A percentile compares a stretch with the other conserved stretches of the same genome.
Evolutionary conservation across 306 rosid species (phyloP).

Genomic region (Cajanus cajan): DNA sequence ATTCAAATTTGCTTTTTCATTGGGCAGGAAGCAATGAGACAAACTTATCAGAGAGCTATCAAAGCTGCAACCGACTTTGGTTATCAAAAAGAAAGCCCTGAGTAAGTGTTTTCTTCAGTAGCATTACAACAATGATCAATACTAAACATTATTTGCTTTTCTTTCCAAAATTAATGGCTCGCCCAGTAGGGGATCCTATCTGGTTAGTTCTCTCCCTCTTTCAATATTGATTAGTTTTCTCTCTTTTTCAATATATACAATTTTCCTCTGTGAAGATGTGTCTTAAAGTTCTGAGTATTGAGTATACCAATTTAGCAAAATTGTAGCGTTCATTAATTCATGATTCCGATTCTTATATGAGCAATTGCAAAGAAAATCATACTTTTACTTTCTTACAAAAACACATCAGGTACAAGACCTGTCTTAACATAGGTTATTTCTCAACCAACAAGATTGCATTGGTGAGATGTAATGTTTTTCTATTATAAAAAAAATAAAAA

Average conservation of each 20-base stretch:
- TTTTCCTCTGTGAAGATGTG: neutral
- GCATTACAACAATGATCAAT: neutral
- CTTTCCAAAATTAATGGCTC: neutral
- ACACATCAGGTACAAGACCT: neutral
- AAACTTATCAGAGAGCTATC: slow-evolving; percentile 85
- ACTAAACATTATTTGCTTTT: neutral
- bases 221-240: no score
- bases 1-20: neutral
- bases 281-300: neutral
- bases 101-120: slow-evolving; percentile 55
- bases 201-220: neutral
- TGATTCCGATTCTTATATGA: slow-evolving; percentile 5
- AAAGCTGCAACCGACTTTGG: slow-evolving; percentile 84
- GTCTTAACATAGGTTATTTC: neutral
- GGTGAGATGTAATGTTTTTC: neutral
- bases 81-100: slow-evolving; percentile 88
- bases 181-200: neutral
- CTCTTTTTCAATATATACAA: neutral
- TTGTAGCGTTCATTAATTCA: neutral
- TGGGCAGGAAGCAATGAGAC: slow-evolving; percentile 89
- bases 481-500: neutral
- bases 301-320: neutral
- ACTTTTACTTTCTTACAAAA: neutral
- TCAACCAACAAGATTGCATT: neutral
- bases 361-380: neutral